Base-by-base conservation (phyloP, 257 asterid species). In the Lycium ferocissimum region DNA sequence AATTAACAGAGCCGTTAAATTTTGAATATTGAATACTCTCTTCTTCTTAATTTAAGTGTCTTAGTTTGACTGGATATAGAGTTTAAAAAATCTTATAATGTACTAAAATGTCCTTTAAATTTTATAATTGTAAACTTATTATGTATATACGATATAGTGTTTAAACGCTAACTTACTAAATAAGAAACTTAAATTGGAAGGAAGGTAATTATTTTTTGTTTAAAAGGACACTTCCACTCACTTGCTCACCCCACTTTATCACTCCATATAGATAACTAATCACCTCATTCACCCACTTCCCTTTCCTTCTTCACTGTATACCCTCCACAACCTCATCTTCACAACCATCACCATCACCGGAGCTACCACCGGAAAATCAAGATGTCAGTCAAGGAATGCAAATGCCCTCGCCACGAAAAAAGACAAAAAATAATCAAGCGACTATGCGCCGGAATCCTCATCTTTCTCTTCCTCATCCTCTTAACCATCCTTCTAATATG, bases 351-450 rank as follows among this genome's bases (percentile, higher is more conserved):
- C 65, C 78, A 37, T 20, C 51, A 14, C 89, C 83, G 1, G 84
- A 69, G 37, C 2, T 65, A 45, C 69, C 86, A 53, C 86, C 84
- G 26, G 20, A 62, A 35, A 47, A 26, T 15, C 87, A 75, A 18
- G 13, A 94, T 95, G 98, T 35, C 91, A 40, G 91, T 51, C 10
- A 93, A 95, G 67, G 86, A 86, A 7, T 95, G 97, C 92, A 86
- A 86, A 7, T 95, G 97, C 92, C 85, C 82, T 92, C 97, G 92
- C 93, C 99, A 97, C 94, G 89, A 91, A 20, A 47, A 51, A 78
- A 86, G 37, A 40, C 85, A 80, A 35, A 92, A 49, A 84, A 0
- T 22, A 14, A 1, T 87, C 86, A 79, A 85, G 14, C 92, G 87
- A 2, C 81, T 85, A 63, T 89, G 84, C 84, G 93, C 89, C 87